These are phyloP conservation scores for Cytospora piceae DNA, from an alignment of 2,329 filamentous ascomycete genomes.

Conservation along the genomic window DNA sequence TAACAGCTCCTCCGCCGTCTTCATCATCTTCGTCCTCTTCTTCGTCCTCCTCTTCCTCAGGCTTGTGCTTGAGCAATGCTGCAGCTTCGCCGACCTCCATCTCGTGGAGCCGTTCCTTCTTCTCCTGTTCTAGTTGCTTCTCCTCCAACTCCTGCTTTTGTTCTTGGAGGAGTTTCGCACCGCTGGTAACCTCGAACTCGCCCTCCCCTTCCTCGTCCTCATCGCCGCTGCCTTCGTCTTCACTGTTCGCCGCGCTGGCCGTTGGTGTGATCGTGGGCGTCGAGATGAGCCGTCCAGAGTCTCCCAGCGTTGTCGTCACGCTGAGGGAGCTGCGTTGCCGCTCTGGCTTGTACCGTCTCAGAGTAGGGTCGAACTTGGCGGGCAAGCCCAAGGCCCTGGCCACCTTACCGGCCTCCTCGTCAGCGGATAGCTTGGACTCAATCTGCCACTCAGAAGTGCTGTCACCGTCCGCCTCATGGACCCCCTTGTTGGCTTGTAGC, in stretches of 20 bases:
- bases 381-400: conserved; percentile 66
- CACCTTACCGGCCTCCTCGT: conserved; percentile 67
- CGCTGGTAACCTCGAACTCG: conserved; percentile 47
- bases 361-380: conserved; percentile 65
- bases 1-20: conserved; percentile 26
- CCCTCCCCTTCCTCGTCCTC: conserved; percentile 47
- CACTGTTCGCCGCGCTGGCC: conserved; percentile 33
- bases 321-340: conserved; percentile 33
- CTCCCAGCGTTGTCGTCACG: conserved; percentile 33
- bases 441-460: conserved; percentile 57
- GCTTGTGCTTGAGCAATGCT: conserved; percentile 46
- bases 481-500: conserved; percentile 64
- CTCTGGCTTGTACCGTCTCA: conserved; percentile 55
- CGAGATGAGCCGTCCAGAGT: conserved; percentile 30
- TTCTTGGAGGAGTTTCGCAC: conserved; percentile 46
- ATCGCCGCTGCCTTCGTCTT: conserved; percentile 30
- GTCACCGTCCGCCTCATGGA: conserved; percentile 62
- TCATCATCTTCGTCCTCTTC: conserved; percentile 33
- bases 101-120: conserved; percentile 59
- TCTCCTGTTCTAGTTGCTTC: conserved; percentile 43
- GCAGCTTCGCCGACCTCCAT: conserved; percentile 65
- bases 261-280: conserved; percentile 30
- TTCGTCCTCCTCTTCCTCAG: conserved; percentile 32
- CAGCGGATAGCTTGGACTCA: conserved; percentile 57
- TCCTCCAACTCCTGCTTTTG: conserved; percentile 47